These are phyloP conservation scores for Cyberlindnera euphorbiiphila DNA, from an alignment of 805 yeast species.

Conservation along the genomic window DNA sequence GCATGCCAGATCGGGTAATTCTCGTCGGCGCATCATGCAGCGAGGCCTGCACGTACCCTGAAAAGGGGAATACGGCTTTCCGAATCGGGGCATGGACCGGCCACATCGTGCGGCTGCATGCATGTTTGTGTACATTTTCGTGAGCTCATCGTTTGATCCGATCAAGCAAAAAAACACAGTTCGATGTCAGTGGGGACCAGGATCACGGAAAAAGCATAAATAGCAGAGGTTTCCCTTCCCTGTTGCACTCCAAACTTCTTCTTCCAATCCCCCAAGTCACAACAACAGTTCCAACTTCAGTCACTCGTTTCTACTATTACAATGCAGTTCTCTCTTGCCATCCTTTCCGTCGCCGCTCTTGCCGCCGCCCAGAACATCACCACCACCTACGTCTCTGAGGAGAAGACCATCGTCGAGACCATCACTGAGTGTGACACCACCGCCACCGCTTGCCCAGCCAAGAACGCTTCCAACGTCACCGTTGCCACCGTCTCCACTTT, in stretches of 20 bases:
- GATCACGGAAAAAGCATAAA: constrained; percentile 12
- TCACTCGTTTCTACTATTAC: constrained; percentile 22
- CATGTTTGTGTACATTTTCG: too few relatives aligned
- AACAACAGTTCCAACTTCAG: constrained; percentile 23
- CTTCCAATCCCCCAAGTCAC: neutral
- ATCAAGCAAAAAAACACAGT: too few relatives aligned
- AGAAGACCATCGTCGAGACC: constrained; percentile 16
- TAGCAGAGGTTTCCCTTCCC: neutral
- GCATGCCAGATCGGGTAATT: too few relatives aligned
- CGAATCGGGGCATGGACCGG: too few relatives aligned
- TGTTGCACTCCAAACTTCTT: neutral
- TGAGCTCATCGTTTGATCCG: too few relatives aligned
- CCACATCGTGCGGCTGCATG: too few relatives aligned
- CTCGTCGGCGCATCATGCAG: too few relatives aligned
- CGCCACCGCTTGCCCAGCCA: constrained; percentile 19
- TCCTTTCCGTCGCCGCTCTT: constrained; percentile 26
- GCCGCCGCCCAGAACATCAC: constrained; percentile 24
- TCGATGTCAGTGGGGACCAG: too few relatives aligned
- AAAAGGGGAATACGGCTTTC: too few relatives aligned
- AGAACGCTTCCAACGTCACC: constrained; percentile 24
- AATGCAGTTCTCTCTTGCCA: constrained; percentile 32
- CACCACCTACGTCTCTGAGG: constrained; percentile 14
- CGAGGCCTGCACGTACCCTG: too few relatives aligned
- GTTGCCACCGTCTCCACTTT: constrained; percentile 25
- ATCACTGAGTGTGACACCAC: constrained; percentile 19